Base-by-base conservation (phyloP, 441 rosid genomes). In the Erodium moschatum region DNA sequence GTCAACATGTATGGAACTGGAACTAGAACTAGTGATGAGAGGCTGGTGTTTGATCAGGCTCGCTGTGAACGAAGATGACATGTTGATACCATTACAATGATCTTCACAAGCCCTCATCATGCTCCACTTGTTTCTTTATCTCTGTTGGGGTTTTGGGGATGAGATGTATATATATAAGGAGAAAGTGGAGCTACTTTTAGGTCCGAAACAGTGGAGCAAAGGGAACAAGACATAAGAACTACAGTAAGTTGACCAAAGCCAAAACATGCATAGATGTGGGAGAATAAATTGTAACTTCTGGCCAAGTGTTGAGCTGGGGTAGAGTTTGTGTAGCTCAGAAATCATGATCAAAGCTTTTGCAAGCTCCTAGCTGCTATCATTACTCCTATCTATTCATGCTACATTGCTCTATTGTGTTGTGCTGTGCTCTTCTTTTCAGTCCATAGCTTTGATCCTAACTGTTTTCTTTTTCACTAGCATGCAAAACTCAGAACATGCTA, bases 211-310 rank as follows among this genome's bases (percentile, higher is more conserved):
- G 33, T 60, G 8, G 64, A 60, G 64, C 64, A 50, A 21, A 21
- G 33, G 27, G 63, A 58, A 58, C 29, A 58, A 58, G 63, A 58
- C 63, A 60, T 21, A 60, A 60, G 10, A 60, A 9, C 64, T 60
- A 60, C 64, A 60, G 33, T 60, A 60, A 12, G 64, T 60, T 60
- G 64, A 60, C 64, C 64, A 60, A 19, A 19, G 64, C 64, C 64
- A 60, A 60, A 60, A 60, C 33, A 20, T 20, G 63, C 29, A 58
- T 19, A 58, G 13, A 58, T 58, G 15, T 19, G 7, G 63, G 63
- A 58, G 63, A 19, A 19, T 10, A 58, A 9, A 56, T 60, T 35
- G 40, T 6, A 35, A 35, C 9, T 35, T 35, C 40, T 2, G 40
- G 40, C 40, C 40, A 35, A 35, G 40, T 35, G 40, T 35, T 35